Conservation (phyloP, 1,139 yeast genomes). For the Hyphopichia wangnamkhiaoensis region DNA sequence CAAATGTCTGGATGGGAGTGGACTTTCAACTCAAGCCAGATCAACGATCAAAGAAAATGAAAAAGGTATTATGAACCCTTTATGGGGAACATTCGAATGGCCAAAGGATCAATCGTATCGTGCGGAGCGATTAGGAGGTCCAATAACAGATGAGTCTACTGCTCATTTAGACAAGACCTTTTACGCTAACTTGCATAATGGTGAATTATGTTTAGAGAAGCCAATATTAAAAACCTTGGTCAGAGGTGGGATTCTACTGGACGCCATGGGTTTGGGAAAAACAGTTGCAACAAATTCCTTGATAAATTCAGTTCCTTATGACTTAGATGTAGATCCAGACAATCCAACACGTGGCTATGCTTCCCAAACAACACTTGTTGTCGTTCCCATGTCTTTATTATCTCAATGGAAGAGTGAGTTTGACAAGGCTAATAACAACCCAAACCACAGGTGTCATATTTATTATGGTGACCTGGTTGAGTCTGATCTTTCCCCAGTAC, state of each 20-base stretch:
- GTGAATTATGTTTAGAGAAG: constrained; percentile 68
- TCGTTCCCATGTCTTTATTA: constrained; percentile 88
- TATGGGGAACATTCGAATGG: constrained; percentile 84
- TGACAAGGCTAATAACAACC: constrained; percentile 53
- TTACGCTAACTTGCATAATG: constrained; percentile 81
- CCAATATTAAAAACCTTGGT: constrained; percentile 63
- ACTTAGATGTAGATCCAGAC: constrained; percentile 18
- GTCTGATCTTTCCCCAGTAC: constrained; percentile 44
- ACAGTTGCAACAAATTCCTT: constrained; percentile 82
- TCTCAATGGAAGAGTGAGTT: constrained; percentile 92
- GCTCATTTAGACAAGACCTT: constrained; percentile 36
- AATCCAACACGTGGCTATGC: constrained; percentile 50
- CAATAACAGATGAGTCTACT: neutral
- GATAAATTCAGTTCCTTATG: constrained; percentile 63
- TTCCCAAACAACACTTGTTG: constrained; percentile 68
- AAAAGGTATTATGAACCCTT: constrained; percentile 73
- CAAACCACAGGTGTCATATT: constrained; percentile 48
- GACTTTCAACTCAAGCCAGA: constrained; percentile 31
- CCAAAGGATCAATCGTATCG: constrained; percentile 49
- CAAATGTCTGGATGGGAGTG: constrained; percentile 16
- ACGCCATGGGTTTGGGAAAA: constrained; percentile 96
- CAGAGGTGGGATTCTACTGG: constrained; percentile 90
- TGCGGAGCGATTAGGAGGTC: neutral
- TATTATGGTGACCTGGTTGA: constrained; percentile 73
- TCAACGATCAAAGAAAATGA: constrained; percentile 26